Conservation (phyloP, 345 rosid genomes). For the Euphorbia peplus region DNA sequence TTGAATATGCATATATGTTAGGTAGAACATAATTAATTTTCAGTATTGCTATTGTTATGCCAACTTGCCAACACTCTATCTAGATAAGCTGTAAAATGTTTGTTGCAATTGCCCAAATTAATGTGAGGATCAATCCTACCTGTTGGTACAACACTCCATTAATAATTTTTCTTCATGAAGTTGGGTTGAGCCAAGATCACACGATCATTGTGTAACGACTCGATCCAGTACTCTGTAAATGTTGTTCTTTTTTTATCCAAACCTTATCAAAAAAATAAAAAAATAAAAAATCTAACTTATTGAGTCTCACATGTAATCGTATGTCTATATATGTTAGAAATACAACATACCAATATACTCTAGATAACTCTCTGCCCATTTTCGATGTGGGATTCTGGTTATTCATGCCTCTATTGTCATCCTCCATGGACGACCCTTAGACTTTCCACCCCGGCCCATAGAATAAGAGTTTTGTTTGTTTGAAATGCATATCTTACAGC, state of each 20-base stretch:
- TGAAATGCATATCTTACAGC: neutral
- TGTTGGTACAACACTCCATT: neutral
- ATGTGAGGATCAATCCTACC: neutral
- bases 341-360: no score
- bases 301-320: no score
- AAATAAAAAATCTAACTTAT: no score
- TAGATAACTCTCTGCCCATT: no score
- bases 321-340: no score
- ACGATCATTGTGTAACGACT: no score
- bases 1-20: neutral
- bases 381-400: no score
- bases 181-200: no score
- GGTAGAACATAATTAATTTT: constrained; percentile 3
- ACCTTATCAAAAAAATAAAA: no score
- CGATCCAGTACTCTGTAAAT: neutral
- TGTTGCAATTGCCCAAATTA: neutral
- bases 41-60: neutral
- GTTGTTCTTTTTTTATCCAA: neutral
- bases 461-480: neutral
- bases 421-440: no score
- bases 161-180: neutral
- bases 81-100: neutral
- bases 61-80: neutral
- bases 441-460: no score
- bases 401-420: no score